These are phyloP conservation scores for Cutaneotrichosporon sp. DNA, from an alignment of 1,284 basidiomycete species.

Conservation along the genomic window DNA sequence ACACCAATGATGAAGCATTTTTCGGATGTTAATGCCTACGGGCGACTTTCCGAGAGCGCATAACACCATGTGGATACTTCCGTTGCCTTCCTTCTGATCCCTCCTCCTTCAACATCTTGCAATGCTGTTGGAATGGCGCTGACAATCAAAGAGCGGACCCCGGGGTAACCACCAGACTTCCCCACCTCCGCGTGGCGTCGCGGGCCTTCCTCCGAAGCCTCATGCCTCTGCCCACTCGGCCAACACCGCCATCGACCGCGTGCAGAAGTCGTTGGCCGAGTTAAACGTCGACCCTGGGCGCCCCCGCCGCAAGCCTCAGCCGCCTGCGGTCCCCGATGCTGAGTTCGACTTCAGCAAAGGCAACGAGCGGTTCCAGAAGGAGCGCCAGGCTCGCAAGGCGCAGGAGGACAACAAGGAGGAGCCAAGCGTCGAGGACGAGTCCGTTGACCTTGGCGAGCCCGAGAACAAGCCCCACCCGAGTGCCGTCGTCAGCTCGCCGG, in stretches of 20 bases:
- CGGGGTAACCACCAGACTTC: neutral
- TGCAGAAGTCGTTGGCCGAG: conserved; percentile 44
- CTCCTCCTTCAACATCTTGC: neutral
- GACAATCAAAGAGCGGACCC: neutral
- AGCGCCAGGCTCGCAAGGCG: conserved; percentile 33
- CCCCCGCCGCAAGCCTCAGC: conserved; percentile 24
- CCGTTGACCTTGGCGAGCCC: conserved; percentile 27
- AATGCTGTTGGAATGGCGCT: neutral
- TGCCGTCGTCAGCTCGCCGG: conserved; percentile 20
- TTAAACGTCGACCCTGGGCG: conserved; percentile 29
- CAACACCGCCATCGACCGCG: conserved; percentile 42
- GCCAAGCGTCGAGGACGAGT: conserved; percentile 10
- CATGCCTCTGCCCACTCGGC: conserved; percentile 33
- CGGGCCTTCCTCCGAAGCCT: conserved; percentile 31
- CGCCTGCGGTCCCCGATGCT: conserved; percentile 46
- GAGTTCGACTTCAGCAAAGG: conserved; percentile 49
- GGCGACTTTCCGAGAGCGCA: conserved; percentile 52
- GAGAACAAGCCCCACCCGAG: conserved; percentile 39
- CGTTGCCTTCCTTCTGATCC: conserved; percentile 55
- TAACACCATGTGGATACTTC: conserved; percentile 51
- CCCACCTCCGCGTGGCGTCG: neutral
- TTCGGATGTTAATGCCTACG: conserved; percentile 49
- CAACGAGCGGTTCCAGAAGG: conserved; percentile 42
- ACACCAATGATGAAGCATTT: conserved; percentile 51
- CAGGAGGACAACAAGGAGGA: conserved; percentile 11